A percentile compares a stretch with the other conserved stretches of the same genome.
These are phyloP conservation scores for Plasmodium knowlesi DNA, from an alignment of 169 alveolate species.

Conservation along the genomic window DNA sequence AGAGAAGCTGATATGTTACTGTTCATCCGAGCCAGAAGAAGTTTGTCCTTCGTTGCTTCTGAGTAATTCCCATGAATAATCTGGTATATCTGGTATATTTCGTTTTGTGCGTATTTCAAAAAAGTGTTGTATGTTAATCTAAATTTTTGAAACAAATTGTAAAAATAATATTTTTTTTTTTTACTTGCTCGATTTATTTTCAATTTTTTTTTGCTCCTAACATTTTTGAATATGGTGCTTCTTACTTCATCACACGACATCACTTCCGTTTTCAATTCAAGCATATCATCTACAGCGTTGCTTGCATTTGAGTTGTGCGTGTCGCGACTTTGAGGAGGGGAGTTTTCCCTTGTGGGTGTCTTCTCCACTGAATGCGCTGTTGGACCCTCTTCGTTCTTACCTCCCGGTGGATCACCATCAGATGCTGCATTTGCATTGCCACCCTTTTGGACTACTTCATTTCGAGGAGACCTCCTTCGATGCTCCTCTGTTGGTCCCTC, in stretches of 20 bases:
- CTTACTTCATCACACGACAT: conserved; percentile 59
- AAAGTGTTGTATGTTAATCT: conserved; percentile 44
- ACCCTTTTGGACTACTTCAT: neutral
- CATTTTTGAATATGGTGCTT: conserved; percentile 59
- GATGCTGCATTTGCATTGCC: neutral
- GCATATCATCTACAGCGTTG: conserved; percentile 13
- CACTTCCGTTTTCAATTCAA: conserved; percentile 63
- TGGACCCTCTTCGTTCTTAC: neutral
- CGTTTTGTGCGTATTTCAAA: conserved; percentile 43
- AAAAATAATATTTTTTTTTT: conserved; percentile 67
- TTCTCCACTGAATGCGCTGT: neutral
- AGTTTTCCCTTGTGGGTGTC: neutral
- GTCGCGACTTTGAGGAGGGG: neutral
- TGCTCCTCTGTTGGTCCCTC: neutral
- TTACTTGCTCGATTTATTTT: conserved; percentile 45
- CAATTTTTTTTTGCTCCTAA: conserved; percentile 48
- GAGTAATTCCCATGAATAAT: conserved; percentile 65
- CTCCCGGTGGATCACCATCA: neutral
- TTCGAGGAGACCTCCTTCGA: neutral
- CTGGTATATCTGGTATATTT: conserved; percentile 54
- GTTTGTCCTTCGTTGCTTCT: conserved; percentile 47
- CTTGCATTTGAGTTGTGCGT: neutral
- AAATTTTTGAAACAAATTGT: conserved; percentile 58
- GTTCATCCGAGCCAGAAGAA: conserved; percentile 26
- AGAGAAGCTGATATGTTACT: conserved; percentile 70